Evolutionary conservation across 805 yeast genomes (phyloP).

Genomic region (Wickerhamiella cacticola): DNA sequence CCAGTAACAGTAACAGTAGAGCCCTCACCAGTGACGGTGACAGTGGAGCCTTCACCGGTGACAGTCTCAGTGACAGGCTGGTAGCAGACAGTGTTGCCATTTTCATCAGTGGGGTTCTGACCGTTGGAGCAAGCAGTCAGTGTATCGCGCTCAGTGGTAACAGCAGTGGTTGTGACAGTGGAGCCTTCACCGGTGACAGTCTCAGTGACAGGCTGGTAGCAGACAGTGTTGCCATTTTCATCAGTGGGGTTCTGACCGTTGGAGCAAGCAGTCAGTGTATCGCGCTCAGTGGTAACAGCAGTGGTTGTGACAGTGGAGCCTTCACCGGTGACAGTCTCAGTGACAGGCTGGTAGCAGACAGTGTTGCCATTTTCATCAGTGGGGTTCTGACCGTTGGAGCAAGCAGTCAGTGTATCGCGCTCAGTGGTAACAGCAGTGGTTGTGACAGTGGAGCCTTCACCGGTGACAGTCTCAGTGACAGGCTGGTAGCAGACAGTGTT

Average conservation of each 20-base stretch:
- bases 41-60: conserved; percentile 17
- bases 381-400: conserved; percentile 4
- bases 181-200: conserved; percentile 15
- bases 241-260: not conserved
- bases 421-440: not conserved
- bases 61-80: conserved; percentile 14
- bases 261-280: conserved; percentile 1
- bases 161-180: conserved; percentile 17
- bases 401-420: not conserved
- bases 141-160: not conserved
- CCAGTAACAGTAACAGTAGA: not conserved
- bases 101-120: conserved; percentile 11
- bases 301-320: conserved; percentile 13
- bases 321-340: conserved; percentile 1
- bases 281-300: too few relatives aligned
- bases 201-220: conserved; percentile 14
- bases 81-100: conserved; percentile 13
- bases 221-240: not conserved
- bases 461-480: conserved; percentile 6
- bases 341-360: not conserved
- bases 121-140: conserved; percentile 6
- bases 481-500: conserved; percentile 7
- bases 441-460: not conserved
- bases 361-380: not conserved
- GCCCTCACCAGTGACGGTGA: conserved; percentile 13